A percentile compares a stretch with the other conserved stretches of the same genome.
Conservation (phyloP, 2,329 filamentous ascomycete genomes). For the Aspergillus proliferans region DNA sequence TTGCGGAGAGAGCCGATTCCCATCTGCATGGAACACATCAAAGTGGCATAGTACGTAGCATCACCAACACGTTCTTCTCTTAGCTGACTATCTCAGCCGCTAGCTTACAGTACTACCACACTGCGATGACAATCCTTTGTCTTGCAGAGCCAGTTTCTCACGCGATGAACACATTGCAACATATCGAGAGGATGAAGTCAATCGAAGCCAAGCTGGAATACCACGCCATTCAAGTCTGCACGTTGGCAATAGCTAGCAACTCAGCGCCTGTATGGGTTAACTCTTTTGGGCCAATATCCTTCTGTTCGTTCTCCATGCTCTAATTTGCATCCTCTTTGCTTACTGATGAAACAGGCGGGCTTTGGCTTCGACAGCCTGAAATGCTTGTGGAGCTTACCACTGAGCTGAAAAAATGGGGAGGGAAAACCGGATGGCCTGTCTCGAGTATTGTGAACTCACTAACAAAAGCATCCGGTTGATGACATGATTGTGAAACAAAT, state of each 20-base stretch:
- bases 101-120: conserved; percentile 40
- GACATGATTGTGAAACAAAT: too few relatives aligned
- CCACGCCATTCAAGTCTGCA: conserved; percentile 37
- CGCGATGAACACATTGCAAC: conserved; percentile 11
- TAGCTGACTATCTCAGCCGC: conserved; percentile 27
- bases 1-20: conserved; percentile 21
- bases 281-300: conserved; percentile 45
- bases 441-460: background rate
- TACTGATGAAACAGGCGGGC: conserved; percentile 8
- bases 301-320: conserved; percentile 30
- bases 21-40: conserved; percentile 36
- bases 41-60: conserved; percentile 38
- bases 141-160: conserved; percentile 8
- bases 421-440: conserved; percentile 7
- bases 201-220: conserved; percentile 22
- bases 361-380: conserved; percentile 7
- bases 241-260: conserved; percentile 42
- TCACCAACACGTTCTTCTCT: background rate
- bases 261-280: conserved; percentile 42
- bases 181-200: conserved; percentile 4
- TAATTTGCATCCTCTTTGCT: background rate
- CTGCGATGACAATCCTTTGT: conserved; percentile 29
- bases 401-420: conserved; percentile 2
- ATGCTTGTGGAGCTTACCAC: background rate
- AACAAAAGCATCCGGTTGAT: background rate